A percentile compares a stretch with the other conserved stretches of the same genome.
Evolutionary conservation across 176 grass and related monocot genomes (phyloP).

Genomic region (Aegilops speltoides): DNA sequence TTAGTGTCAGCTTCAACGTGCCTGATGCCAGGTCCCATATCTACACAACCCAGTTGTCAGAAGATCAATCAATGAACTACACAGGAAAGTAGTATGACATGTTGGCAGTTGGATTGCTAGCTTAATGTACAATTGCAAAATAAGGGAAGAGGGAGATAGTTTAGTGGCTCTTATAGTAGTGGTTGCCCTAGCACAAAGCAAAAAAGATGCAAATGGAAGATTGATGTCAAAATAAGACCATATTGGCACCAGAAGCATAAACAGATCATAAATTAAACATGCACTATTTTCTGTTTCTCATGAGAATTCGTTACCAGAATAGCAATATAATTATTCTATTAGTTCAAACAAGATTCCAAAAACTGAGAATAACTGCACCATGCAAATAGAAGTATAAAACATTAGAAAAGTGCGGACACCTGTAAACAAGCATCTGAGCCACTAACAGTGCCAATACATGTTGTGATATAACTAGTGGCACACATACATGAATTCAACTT

Average conservation of each 20-base stretch:
- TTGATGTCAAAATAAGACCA: not conserved
- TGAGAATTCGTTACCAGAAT: not conserved
- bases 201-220: not conserved
- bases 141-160: not conserved
- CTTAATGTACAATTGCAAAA: not conserved
- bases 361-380: not conserved
- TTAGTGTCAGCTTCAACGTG: constrained; percentile 92
- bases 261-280: not conserved
- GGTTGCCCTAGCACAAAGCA: not conserved
- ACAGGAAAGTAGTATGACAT: constrained; percentile 4
- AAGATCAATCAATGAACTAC: not conserved
- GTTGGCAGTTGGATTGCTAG: not conserved
- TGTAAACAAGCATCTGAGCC: not conserved
- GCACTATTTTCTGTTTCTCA: not conserved
- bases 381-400: not conserved
- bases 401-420: not conserved
- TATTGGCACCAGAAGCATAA: not conserved
- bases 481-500: not conserved
- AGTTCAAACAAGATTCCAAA: constrained; percentile 5
- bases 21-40: constrained; percentile 99
- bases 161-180: not conserved
- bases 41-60: constrained; percentile 37
- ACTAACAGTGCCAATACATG: not conserved
- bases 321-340: not conserved
- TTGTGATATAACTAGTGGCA: not conserved